A percentile compares a stretch with the other conserved stretches of the same genome.
These are phyloP conservation scores for Nakataea oryzae DNA, from an alignment of 2,329 filamentous ascomycete genomes.

Conservation along the genomic window DNA sequence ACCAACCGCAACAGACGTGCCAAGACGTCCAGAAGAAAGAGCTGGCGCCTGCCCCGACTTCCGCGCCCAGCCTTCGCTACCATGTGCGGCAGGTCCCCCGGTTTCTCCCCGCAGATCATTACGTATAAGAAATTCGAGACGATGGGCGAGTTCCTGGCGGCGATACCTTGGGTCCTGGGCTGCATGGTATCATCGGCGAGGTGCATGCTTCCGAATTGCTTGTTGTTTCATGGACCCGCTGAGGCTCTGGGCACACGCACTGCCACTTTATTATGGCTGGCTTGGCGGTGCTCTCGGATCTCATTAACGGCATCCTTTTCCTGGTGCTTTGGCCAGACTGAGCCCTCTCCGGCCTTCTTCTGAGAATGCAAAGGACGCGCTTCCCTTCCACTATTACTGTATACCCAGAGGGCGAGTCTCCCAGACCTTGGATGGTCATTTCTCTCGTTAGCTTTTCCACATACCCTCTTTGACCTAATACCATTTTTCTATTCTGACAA, in stretches of 20 bases:
- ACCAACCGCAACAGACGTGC: neutral
- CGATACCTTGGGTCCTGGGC: neutral
- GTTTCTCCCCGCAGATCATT: neutral
- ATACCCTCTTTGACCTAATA: neutral
- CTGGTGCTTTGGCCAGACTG: neutral
- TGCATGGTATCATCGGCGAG: neutral
- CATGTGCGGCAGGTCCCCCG: neutral
- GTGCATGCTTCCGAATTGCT: neutral
- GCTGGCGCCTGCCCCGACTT: neutral
- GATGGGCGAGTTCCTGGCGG: neutral
- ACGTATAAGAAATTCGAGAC: neutral
- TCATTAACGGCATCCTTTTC: neutral
- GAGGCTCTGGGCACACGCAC: neutral
- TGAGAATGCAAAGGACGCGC: neutral
- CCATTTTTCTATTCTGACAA: neutral
- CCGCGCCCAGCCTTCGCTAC: neutral
- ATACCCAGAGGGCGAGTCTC: neutral
- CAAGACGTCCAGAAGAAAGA: neutral
- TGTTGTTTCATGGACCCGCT: neutral
- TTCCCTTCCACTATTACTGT: neutral
- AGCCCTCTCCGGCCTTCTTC: neutral
- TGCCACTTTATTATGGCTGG: neutral
- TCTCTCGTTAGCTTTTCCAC: neutral
- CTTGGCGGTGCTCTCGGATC: neutral
- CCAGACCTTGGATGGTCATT: neutral